phyloP scores from a whole-genome alignment of 441 rosid genomes.

The Adansonia grandidieri region DNA sequence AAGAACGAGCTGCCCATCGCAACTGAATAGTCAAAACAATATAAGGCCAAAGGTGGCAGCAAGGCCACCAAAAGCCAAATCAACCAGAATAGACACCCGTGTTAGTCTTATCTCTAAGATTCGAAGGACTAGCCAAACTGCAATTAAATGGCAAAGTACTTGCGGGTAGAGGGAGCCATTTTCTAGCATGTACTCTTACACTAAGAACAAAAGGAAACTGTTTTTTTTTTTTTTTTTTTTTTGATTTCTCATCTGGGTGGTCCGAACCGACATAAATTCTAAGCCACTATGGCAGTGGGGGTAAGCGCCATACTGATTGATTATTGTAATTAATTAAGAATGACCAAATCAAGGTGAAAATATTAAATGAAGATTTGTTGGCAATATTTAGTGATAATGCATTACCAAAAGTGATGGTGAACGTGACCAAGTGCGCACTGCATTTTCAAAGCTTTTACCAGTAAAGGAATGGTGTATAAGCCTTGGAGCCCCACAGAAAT shows the following conservation, averaged over 20 bases:
- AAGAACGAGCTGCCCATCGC: not conserved
- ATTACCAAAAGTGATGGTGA: constrained; percentile 32
- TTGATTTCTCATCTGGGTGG: not conserved
- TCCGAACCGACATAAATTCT: constrained; percentile 19
- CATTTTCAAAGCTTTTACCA: constrained; percentile 36
- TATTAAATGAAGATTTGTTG: constrained; percentile 31
- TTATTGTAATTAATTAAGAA: not conserved
- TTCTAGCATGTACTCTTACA: not conserved
- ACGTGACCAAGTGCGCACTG: constrained; percentile 42
- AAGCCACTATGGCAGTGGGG: constrained; percentile 15
- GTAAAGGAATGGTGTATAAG: constrained; percentile 42
- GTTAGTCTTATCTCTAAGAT: not conserved
- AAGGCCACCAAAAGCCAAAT: not conserved
- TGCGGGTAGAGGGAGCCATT: not conserved
- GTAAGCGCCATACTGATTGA: not conserved
- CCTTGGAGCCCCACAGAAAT: constrained; percentile 40
- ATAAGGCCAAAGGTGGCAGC: not conserved
- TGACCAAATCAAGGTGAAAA: constrained; percentile 9
- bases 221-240: not conserved
- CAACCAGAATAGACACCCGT: not conserved
- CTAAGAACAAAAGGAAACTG: not conserved
- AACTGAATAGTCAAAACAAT: not conserved
- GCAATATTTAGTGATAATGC: constrained; percentile 19
- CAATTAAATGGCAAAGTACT: not conserved
- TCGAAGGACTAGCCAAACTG: not conserved